Base-by-base conservation (phyloP, 2,329 filamentous ascomycete species). In the Hypoxylon sp. region DNA sequence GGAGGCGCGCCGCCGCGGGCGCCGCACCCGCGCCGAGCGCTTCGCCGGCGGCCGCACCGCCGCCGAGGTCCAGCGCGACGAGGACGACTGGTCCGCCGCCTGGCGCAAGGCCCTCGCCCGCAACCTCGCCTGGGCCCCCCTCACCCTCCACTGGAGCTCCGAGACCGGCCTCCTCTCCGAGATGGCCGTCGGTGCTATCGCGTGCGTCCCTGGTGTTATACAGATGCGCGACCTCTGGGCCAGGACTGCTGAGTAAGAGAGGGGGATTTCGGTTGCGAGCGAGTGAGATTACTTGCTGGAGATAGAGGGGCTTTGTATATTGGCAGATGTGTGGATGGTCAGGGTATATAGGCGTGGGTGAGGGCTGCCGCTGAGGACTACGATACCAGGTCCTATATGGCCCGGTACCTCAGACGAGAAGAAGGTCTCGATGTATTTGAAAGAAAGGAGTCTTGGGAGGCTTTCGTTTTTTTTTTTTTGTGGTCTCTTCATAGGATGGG, bases 141-240 rank as follows among this genome's bases (percentile, higher is more conserved):
- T 96, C 72, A 94, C 91, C 60, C 70, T 94, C 21, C 92, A 97
- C 77, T 97, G 90, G 88, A 89, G 91, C 68, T 73, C 88, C 35
- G 86, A 90, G 58, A 78, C 83, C 54, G 91, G 90, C 0, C 71
- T 86, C 8, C 73, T 90, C 51, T 81, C 81, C 29, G 83, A 88
- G 58, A 78, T 80, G 58, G 75, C 81, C 69, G 77, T 88, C 21
- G 87, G 86, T 0, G 67, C 84, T 20, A 76, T 86, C 48, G 88
- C 88, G 5, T 80, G 74, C 53, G 72, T 74, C 10, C 72, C 72
- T 0, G 67, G 70, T 5, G 48, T 68, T 20, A 55, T 74, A 6
- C 65, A 69, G 59, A 72, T 74, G 45, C 62, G 69, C 11, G 70
- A 73, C 45, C 50, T 74, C 53, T 74, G 72, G 72, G 65, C 60